Conservation (phyloP, 805 yeast genomes). For the Candida mattraensis region DNA sequence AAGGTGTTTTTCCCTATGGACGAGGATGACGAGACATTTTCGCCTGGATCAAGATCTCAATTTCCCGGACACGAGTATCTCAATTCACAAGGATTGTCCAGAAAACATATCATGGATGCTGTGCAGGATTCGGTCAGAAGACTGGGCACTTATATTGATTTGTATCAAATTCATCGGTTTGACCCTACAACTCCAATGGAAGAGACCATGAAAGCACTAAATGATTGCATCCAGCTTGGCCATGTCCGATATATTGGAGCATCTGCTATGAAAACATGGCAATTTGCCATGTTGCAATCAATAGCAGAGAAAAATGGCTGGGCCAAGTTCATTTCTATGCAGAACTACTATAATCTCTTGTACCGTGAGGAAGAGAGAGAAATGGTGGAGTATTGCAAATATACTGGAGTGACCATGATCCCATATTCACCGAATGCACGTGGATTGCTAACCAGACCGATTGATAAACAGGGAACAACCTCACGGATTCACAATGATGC, state of each 20-base stretch:
- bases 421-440: constrained; percentile 64
- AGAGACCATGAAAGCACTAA: constrained; percentile 57
- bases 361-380: constrained; percentile 68
- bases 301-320: constrained; percentile 57
- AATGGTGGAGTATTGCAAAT: constrained; percentile 52
- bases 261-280: constrained; percentile 55
- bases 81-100: constrained; percentile 41
- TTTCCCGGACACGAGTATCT: constrained; percentile 22
- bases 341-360: constrained; percentile 54
- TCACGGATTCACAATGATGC: constrained; percentile 4
- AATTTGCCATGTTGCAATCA: constrained; percentile 53
- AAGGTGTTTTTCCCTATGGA: constrained; percentile 42
- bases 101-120: constrained; percentile 48
- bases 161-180: constrained; percentile 56
- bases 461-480: constrained; percentile 5
- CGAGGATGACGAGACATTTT: constrained; percentile 7
- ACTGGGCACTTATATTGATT: constrained; percentile 52
- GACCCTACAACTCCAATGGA: constrained; percentile 47
- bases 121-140: constrained; percentile 41
- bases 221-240: constrained; percentile 50
- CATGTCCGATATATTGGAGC: constrained; percentile 59
- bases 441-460: constrained; percentile 54
- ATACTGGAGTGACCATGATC: constrained; percentile 51
- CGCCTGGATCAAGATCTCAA: constrained; percentile 19
- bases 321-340: constrained; percentile 59